Base-by-base conservation (phyloP, 768 basidiomycete genomes). In the Podaxis mareebaensis region DNA sequence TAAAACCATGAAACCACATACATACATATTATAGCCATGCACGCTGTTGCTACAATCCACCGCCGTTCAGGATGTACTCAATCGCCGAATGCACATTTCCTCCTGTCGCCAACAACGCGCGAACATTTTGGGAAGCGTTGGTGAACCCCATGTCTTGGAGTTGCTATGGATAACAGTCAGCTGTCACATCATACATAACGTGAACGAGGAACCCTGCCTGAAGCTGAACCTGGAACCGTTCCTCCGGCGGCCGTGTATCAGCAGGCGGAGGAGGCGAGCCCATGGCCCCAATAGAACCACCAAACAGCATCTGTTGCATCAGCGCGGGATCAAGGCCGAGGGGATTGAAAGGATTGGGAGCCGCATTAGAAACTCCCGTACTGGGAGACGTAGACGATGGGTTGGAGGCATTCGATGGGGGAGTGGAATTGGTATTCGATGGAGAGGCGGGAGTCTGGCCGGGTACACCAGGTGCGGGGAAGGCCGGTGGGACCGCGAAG, bases 121-220 rank as follows among this genome's bases (percentile, higher is more conserved):
- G 83, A 6, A 99, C 82, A 73, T 98, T 99, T 81, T 95, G 92
- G 46, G 84, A 74, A 7, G 94, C 94, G 61, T 96, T 95, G 57
- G 83, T 85, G 75, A 99, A 93, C 1, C 94, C 96, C 96, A 99
- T 98, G 64, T 91, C 92, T 72, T 93, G 90, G 70, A 99, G 74
- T 89, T 96, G 94, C 91, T 94, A 67, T 2, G 15, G 3, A 49
- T 10, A 20, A 44, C 6, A 26, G 30, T 55, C 11, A 49, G 33
- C 26, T 22, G 6, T 2, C 30, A 4, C 4, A 33, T 8, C 24
- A 28, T 22, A n/a, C 33, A 15, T 12, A 33, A 33, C 17, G 11
- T 15, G 58, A 28, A 44, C 54, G 36, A 51, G 46, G 11, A 64
- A 53, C 10, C n/a, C 33, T 22, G 89, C 91, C 83, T 91, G 89